Evolutionary conservation across 345 rosid genomes (phyloP).

Genomic region (Conringia planisiliqua): DNA sequence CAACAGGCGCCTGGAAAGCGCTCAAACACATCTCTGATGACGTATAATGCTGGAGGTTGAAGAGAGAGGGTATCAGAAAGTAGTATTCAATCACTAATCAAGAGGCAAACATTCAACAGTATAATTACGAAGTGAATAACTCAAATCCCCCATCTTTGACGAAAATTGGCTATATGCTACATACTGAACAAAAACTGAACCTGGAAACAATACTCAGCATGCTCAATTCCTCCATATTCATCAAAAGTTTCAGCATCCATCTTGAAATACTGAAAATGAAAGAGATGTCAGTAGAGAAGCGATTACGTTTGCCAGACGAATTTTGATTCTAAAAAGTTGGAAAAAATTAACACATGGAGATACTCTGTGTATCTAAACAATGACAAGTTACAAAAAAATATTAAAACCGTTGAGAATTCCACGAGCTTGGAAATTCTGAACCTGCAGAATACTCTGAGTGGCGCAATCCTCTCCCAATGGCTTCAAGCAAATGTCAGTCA

Average conservation of each 20-base stretch:
- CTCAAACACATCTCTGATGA: slow-evolving; percentile 79
- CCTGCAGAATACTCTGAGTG: slow-evolving; percentile 94
- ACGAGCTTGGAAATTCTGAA: slow-evolving; percentile 26
- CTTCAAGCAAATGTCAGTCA: slow-evolving; percentile 88
- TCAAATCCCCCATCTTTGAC: not conserved
- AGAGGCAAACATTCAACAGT: slow-evolving; percentile 1
- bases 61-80: slow-evolving; percentile 12
- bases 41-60: slow-evolving; percentile 72
- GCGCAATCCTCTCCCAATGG: slow-evolving; percentile 94
- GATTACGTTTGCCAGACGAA: slow-evolving; percentile 14
- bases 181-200: slow-evolving; percentile 34
- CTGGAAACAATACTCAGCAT: slow-evolving; percentile 91
- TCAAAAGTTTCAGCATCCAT: slow-evolving; percentile 74
- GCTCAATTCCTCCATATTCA: slow-evolving; percentile 70
- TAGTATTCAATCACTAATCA: slow-evolving; percentile 1
- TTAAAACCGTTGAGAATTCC: not conserved
- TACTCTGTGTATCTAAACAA: slow-evolving; percentile 5
- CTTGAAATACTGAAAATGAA: slow-evolving; percentile 63
- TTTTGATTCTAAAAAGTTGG: not conserved
- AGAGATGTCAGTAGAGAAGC: slow-evolving; percentile 17
- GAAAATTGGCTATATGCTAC: slow-evolving; percentile 7
- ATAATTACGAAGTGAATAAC: not conserved
- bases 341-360: slow-evolving; percentile 1
- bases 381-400: slow-evolving; percentile 8
- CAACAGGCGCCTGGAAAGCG: slow-evolving; percentile 94